phyloP scores from a whole-genome alignment of 495 filamentous ascomycete genomes.

The Penicillium lividum region DNA sequence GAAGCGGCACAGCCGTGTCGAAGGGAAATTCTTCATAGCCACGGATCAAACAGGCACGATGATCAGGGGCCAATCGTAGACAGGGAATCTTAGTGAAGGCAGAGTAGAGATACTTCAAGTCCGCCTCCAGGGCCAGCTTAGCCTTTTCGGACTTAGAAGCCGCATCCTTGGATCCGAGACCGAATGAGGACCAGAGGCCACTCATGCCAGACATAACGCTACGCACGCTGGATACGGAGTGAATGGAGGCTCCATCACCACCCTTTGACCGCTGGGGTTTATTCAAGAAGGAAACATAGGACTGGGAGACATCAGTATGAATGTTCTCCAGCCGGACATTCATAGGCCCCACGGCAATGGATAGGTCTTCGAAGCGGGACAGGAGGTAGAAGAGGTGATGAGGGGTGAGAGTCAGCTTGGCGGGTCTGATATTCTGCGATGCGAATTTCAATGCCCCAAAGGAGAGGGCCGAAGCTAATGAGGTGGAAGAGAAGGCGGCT shows the following conservation, averaged over 20 bases:
- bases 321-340: constrained; percentile 93
- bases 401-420: constrained; percentile 90
- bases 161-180: constrained; percentile 71
- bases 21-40: constrained; percentile 98
- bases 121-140: constrained; percentile 77
- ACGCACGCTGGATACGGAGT: constrained; percentile 92
- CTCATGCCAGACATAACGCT: constrained; percentile 98
- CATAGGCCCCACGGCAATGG: constrained; percentile 90
- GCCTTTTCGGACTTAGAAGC: constrained; percentile 80
- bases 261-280: constrained; percentile 71
- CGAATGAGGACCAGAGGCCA: constrained; percentile 84
- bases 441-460: constrained; percentile 81
- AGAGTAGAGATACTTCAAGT: constrained; percentile 94
- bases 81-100: constrained; percentile 98
- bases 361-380: constrained; percentile 89
- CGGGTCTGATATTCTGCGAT: constrained; percentile 80
- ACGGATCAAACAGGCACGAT: constrained; percentile 80
- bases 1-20: constrained; percentile 92
- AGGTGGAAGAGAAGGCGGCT: constrained; percentile 65
- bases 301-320: constrained; percentile 79
- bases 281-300: constrained; percentile 94
- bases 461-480: constrained; percentile 79
- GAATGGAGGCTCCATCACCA: constrained; percentile 80
- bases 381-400: constrained; percentile 97
- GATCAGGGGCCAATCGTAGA: constrained; percentile 83